Evolutionary conservation across 1,284 basidiomycete genomes (phyloP).

Genomic region (Cyathus olla): DNA sequence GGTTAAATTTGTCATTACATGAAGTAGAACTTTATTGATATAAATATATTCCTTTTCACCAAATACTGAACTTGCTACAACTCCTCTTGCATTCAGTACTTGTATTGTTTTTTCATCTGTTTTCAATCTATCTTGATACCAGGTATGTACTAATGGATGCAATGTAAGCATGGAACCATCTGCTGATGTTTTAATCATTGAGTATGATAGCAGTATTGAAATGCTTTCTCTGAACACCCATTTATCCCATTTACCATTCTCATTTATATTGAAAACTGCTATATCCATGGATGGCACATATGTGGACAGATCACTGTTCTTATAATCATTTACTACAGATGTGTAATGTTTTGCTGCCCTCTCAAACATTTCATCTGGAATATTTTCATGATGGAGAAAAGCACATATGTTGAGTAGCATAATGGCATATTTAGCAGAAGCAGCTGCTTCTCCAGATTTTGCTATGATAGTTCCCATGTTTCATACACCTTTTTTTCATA

Average conservation of each 20-base stretch:
- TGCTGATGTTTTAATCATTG: background rate
- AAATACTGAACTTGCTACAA: background rate
- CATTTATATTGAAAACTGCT: background rate
- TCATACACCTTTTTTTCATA: constrained; percentile 4
- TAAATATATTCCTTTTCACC: background rate
- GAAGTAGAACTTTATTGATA: background rate
- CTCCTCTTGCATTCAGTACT: background rate
- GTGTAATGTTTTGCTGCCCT: background rate
- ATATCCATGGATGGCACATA: background rate
- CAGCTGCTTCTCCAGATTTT: background rate
- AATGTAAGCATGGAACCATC: background rate
- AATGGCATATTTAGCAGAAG: background rate
- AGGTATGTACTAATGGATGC: constrained; percentile 1
- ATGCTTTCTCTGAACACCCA: constrained; percentile 6
- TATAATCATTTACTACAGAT: background rate
- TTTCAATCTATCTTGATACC: background rate
- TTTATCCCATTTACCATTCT: constrained; percentile 1
- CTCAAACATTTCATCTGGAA: constrained; percentile 3
- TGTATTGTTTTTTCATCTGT: background rate
- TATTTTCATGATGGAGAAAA: constrained; percentile 7
- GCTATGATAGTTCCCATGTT: constrained; percentile 3
- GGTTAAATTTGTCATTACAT: background rate
- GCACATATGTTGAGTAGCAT: constrained; percentile 1
- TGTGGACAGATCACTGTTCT: background rate
- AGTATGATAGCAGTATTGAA: constrained; percentile 3